Evolutionary conservation across 2,329 filamentous ascomycete species (phyloP).

Genomic region (Trichophyton verrucosum): DNA sequence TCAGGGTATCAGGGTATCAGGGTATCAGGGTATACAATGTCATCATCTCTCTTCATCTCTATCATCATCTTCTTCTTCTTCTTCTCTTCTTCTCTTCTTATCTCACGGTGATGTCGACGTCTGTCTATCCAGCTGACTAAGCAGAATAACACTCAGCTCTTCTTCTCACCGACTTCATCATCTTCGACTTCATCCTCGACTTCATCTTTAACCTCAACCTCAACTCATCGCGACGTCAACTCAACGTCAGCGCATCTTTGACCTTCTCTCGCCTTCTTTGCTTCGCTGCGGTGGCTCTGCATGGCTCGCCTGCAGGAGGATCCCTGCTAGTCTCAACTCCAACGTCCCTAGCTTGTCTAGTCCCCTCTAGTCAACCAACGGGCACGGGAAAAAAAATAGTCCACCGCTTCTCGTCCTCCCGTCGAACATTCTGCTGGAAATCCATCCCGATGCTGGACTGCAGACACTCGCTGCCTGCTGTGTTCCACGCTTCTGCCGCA

Average conservation of each 20-base stretch:
- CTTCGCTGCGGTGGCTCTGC: background rate
- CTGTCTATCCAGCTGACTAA: background rate
- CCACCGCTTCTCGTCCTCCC: background rate
- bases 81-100: background rate
- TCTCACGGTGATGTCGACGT: background rate
- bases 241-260: background rate
- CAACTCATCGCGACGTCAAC: too few relatives aligned
- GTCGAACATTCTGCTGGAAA: background rate
- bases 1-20: too few relatives aligned
- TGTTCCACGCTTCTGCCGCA: constrained; percentile 2
- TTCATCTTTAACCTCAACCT: background rate
- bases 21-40: background rate
- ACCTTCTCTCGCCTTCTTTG: background rate
- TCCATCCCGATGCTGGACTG: constrained; percentile 2
- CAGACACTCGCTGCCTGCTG: background rate
- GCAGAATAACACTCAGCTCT: background rate
- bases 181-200: background rate
- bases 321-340: background rate
- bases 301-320: background rate
- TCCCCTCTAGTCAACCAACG: background rate
- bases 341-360: background rate
- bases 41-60: background rate
- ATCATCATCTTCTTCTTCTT: background rate
- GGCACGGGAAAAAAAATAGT: background rate
- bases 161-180: background rate